Evolutionary conservation across 768 basidiomycete genomes (phyloP), one percentile per base, ranked within the genome.

Genomic region (Phaeotremella fagi): DNA sequence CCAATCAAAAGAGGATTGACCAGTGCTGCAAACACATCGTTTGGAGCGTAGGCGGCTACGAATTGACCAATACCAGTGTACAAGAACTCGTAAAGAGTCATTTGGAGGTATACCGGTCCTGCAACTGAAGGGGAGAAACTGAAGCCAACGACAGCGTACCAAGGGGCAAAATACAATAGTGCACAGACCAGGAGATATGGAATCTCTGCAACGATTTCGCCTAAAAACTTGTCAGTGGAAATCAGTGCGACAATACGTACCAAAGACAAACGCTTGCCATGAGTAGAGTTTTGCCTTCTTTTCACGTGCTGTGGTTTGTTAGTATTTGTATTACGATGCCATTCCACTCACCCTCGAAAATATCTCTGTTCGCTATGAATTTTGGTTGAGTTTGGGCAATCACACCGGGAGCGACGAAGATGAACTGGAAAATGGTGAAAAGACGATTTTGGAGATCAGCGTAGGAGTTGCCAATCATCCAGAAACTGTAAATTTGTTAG

Each of bases 331-430:
- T 22, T 6, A 41, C 38, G 11, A 18, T 25, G 5, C 22, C 11
- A 24, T n/a, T 12, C 14, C 4, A 43, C 50, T 51, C 26, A 43
- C 50, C 18, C 25, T 67, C 65, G 52, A 72, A 73, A 52, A 63
- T 64, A 33, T 67, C 72, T 70, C 88, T 77, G 60, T 85, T 85
- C 62, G 80, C 71, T 62, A 90, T 85, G 76, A 86, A 91, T 72
- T 85, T 71, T 0, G 89, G 88, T 71, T 87, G 84, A 29, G 86
- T 81, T 63, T 87, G 87, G 0, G 81, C 75, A 80, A 90, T 86
- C 48, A 90, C 76, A 60, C 90, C 81, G 11, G 85, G 60, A 48
- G 57, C 61, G 37, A 67, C 65, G 44, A 63, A 64, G 54, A 71
- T 68, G 20, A 64, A 63, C 27, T 68, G 63, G 73, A 76, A 76